Percentiles rank a stretch among this genome's conserved stretches.
These are phyloP conservation scores for Cucumis sativus DNA, from an alignment of 306 rosid genomes.

Conservation along the genomic window DNA sequence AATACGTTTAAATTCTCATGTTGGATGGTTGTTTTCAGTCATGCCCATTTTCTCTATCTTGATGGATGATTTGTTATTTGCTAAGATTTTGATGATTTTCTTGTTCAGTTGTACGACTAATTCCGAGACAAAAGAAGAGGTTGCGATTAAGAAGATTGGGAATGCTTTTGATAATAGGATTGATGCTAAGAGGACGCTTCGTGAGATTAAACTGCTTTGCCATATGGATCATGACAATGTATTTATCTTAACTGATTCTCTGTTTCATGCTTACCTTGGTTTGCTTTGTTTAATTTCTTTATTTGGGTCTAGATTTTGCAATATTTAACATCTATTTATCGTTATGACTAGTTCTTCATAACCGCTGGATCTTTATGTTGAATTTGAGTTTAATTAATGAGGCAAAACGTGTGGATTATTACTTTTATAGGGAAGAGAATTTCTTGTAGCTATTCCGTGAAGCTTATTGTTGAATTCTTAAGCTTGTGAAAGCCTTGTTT, in stretches of 20 bases:
- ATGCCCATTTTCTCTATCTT: neutral
- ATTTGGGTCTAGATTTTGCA: neutral
- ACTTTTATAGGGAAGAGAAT: neutral
- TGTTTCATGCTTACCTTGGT: neutral
- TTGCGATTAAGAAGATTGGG: conserved; percentile 60
- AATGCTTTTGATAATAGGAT: conserved; percentile 58
- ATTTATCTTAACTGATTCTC: neutral
- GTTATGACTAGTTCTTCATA: neutral
- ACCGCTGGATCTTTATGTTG: neutral
- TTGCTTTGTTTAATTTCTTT: neutral
- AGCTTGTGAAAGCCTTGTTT: neutral
- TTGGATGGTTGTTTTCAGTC: neutral
- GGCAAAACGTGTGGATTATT: neutral
- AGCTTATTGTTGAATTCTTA: neutral
- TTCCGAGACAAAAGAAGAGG: conserved; percentile 46
- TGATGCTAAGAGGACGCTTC: conserved; percentile 59
- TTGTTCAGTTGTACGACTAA: conserved; percentile 38
- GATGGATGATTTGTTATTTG: neutral
- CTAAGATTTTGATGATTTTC: conserved; percentile 3
- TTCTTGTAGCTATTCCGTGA: neutral
- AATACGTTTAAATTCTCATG: neutral
- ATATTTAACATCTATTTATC: neutral
- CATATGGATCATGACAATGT: conserved; percentile 96
- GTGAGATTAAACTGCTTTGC: conserved; percentile 56
- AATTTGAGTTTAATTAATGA: neutral